These are phyloP conservation scores for Jasminum sambac DNA, from an alignment of 257 asterid species.

Conservation along the genomic window DNA sequence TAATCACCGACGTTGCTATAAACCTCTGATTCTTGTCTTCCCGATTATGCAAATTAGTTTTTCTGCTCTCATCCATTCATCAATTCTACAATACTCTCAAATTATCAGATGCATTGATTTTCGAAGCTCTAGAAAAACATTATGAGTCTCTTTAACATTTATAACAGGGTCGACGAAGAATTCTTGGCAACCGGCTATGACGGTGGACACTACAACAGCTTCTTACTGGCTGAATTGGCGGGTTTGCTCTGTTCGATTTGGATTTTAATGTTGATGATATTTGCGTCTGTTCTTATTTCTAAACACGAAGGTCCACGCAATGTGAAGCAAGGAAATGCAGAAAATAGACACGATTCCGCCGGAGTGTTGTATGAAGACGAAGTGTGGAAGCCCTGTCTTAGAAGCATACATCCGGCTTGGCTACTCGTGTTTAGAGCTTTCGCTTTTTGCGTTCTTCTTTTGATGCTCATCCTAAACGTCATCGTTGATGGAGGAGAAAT, in stretches of 20 bases:
- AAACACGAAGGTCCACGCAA: constrained; percentile 55
- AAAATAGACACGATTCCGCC: constrained; percentile 33
- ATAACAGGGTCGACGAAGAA: constrained; percentile 69
- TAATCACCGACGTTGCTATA: constrained; percentile 21
- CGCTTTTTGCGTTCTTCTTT: constrained; percentile 71
- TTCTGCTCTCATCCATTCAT: neutral
- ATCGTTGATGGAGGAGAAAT: constrained; percentile 69
- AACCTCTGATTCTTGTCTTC: constrained; percentile 6
- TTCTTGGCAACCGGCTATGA: constrained; percentile 85
- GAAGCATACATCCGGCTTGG: constrained; percentile 79
- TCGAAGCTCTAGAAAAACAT: neutral
- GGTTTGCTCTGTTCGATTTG: constrained; percentile 69
- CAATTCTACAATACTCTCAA: constrained; percentile 25
- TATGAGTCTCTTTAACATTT: constrained; percentile 78
- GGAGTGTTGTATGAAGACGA: constrained; percentile 77
- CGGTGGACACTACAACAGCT: constrained; percentile 69
- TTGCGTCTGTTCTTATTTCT: constrained; percentile 68
- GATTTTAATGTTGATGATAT: constrained; percentile 59
- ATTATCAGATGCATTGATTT: neutral
- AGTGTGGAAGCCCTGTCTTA: constrained; percentile 82
- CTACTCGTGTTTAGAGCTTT: constrained; percentile 65
- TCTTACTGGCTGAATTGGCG: constrained; percentile 95
- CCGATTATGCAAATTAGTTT: too few relatives aligned
- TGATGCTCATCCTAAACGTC: constrained; percentile 70
- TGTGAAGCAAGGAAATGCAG: constrained; percentile 28